Percentiles rank a stretch among this genome's conserved stretches.
Conservation (phyloP, 139 green algal genomes). For the Chlorella vulgaris region DNA sequence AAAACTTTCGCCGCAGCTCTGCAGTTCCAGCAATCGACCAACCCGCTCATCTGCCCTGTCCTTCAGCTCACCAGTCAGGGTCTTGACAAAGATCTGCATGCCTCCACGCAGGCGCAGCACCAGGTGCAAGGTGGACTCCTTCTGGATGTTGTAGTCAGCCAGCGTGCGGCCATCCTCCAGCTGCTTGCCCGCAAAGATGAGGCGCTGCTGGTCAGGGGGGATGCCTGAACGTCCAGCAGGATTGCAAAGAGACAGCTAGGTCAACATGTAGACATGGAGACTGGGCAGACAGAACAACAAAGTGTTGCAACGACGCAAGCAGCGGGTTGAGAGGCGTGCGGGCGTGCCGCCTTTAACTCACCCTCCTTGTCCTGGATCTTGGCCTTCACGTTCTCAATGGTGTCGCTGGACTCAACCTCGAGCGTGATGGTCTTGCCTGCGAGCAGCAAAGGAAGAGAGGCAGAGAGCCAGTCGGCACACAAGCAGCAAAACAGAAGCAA, state of each 20-base stretch:
- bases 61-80: slow-evolving; percentile 82
- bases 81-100: slow-evolving; percentile 88
- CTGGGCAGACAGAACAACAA: no score
- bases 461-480: not conserved
- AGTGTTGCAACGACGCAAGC: no score
- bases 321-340: no score
- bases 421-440: slow-evolving; percentile 94
- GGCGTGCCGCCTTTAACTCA: no score
- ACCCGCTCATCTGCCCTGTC: no score
- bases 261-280: no score
- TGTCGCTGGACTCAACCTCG: slow-evolving; percentile 85
- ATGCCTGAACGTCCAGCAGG: no score
- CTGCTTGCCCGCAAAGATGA: slow-evolving; percentile 99
- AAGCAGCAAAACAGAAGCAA: no score
- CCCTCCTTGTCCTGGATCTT: slow-evolving; percentile 90
- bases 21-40: no score
- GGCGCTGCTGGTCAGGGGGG: slow-evolving; percentile 94
- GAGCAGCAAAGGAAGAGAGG: not conserved
- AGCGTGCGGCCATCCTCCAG: slow-evolving; percentile 96
- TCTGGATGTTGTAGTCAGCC: slow-evolving; percentile 96
- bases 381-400: slow-evolving; percentile 94
- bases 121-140: slow-evolving; percentile 70
- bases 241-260: no score
- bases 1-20: no score
- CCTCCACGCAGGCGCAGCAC: slow-evolving; percentile 53